Evolutionary conservation across 257 asterid genomes (phyloP), one percentile per base, ranked within the genome.

Genomic region (Haberlea rhodopensis): DNA sequence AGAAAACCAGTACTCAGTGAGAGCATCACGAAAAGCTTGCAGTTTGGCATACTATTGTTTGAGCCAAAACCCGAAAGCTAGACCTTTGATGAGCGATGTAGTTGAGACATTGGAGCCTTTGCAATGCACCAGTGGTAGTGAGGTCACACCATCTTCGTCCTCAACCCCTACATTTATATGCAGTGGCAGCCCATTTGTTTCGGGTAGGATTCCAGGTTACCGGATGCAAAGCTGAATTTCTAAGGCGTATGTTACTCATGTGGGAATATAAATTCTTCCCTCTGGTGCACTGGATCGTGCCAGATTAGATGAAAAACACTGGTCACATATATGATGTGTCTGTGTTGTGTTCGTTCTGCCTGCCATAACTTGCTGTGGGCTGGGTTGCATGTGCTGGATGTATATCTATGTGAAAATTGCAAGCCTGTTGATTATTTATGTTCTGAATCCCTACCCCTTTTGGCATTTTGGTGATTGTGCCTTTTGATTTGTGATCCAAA

Each of bases 1-100:
- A 79, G 96, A 84, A 74, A 85, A 72, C 71, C 95, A 90, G 79
- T 94, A 94, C 79, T 94, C 97, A 0, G 82, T 90, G 51, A 83
- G 97, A 76, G 97, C 90, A 62, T 97, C 99, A 1, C 97, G 90
- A 81, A 94, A 94, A 70, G 99, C 99, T 40, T 90, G 99, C 88
- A 94, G 97, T 74, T 80, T 94, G 78, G 99, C 99, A 21, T 94
- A 87, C 82, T 94, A 94, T 78, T 94, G 99, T 76, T 80, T 94
- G 72, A 94, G 97, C 86, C 99, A 90, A 75, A 94, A 94, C 71
- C 99, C 99, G 1, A 94, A 94, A 70, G 97, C 99, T 28, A 83
- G 99, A 60, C 99, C 97, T 32, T 78, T 94, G 70, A 94, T 94
- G 99, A 94, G 97, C 55, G 99, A 94, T 28, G 97, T 94, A 60